Evolutionary conservation across 1,139 yeast species (phyloP).

Genomic region (Lodderomyces margitis): DNA sequence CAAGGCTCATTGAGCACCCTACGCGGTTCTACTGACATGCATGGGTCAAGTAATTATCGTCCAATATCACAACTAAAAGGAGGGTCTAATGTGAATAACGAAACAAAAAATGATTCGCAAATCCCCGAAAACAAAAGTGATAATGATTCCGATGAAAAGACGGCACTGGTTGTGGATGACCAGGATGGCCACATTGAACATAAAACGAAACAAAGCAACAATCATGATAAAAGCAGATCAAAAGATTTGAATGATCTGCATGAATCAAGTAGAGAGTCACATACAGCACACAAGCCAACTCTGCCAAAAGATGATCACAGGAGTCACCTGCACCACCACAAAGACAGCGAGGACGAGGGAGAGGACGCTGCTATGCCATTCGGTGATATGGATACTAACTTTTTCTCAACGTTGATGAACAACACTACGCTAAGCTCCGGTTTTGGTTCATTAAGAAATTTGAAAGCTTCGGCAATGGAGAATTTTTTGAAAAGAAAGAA

Average conservation of each 20-base stretch:
- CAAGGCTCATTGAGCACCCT: not conserved
- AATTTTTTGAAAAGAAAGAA: conserved; percentile 16
- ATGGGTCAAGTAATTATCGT: too few relatives aligned
- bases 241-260: too few relatives aligned
- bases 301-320: not conserved
- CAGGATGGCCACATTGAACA: too few relatives aligned
- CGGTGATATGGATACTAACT: conserved; percentile 19
- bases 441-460: conserved; percentile 21
- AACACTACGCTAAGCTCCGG: conserved; percentile 56
- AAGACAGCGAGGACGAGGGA: conserved; percentile 18
- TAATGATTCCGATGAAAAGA: too few relatives aligned
- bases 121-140: too few relatives aligned
- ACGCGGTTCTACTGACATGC: not conserved
- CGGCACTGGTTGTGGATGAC: too few relatives aligned
- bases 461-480: conserved; percentile 15
- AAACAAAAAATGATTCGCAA: too few relatives aligned
- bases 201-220: too few relatives aligned
- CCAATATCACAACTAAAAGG: too few relatives aligned
- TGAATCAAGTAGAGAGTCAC: too few relatives aligned
- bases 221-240: too few relatives aligned
- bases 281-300: not conserved
- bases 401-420: conserved; percentile 47
- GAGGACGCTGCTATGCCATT: conserved; percentile 24
- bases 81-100: too few relatives aligned
- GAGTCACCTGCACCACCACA: conserved; percentile 5